phyloP scores from a whole-genome alignment of 2,329 filamentous ascomycete species.

The Penicillium sp. region DNA sequence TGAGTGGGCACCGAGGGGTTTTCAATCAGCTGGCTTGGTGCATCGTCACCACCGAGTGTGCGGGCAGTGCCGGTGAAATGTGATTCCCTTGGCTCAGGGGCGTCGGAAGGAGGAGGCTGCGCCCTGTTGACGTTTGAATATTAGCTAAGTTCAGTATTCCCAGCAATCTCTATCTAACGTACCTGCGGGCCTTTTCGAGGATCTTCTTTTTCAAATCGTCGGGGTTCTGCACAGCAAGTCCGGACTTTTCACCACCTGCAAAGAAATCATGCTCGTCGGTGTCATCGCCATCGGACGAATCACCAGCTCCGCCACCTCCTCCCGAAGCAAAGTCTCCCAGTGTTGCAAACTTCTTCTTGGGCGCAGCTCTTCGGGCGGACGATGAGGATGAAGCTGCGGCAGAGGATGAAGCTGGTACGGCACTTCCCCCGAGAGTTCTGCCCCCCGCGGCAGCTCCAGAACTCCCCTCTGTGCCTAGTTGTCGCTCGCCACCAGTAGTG shows the following conservation, averaged over 20 bases:
- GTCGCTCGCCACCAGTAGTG: conserved; percentile 27
- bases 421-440: conserved; percentile 35
- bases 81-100: conserved; percentile 43
- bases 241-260: conserved; percentile 66
- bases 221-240: conserved; percentile 66
- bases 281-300: conserved; percentile 53
- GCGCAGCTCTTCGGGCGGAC: conserved; percentile 27
- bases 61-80: conserved; percentile 61
- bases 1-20: conserved; percentile 49
- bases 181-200: conserved; percentile 48
- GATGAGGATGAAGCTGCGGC: conserved; percentile 33
- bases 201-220: conserved; percentile 55
- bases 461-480: conserved; percentile 26
- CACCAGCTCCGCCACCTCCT: conserved; percentile 39
- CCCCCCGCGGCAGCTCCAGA: conserved; percentile 27
- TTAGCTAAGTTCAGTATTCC: background rate
- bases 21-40: conserved; percentile 58
- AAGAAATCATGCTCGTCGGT: conserved; percentile 59
- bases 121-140: conserved; percentile 25
- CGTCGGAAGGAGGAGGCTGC: conserved; percentile 41
- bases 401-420: conserved; percentile 32
- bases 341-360: conserved; percentile 51
- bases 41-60: conserved; percentile 65
- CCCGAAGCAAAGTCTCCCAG: conserved; percentile 45
- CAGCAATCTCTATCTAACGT: conserved; percentile 1